Base-by-base conservation (phyloP, 139 green algal species). In the Axilococcus clingmanii region DNA sequence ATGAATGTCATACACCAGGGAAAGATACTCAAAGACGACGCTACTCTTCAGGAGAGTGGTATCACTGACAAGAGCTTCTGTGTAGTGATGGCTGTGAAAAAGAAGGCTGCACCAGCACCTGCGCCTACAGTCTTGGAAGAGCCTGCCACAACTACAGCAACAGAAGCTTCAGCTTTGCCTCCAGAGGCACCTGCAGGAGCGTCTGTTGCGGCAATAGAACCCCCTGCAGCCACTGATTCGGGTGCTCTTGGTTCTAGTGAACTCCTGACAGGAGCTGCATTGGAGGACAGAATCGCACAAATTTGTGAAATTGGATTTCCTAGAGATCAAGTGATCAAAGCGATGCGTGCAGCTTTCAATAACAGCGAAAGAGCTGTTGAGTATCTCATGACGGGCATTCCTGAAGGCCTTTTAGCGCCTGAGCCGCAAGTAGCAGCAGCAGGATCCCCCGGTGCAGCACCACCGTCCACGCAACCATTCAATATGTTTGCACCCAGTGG, bases 321-420 rank as follows among this genome's bases (percentile, higher is more conserved):
- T 28, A 56, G 69, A 3, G 74, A 84, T 15, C 56, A 94, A 43
- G 82, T 94, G 8, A 44, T 80, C 33, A 64, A 70, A 5, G 91
- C 91, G 0, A 86, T 99, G 80, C 76, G 86, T 3, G 91, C 92
- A 4, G 92, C 92, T 9, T 99, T 91, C 80, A 98, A 99, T 80
- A 99, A 99, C 79, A 90, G 92, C 12, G 91, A 99, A 36, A 72
- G 92, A 7, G 92, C 92, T 14, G 92, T 99, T n/a, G 92, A 99
- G 77, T 99, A 98, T 65, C 72, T 98, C 9, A 95, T 94, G 76
- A 93, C 67, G 11, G 86, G 86, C 53, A 95, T 96, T 49, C 84
- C 84, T n/a, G 80, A 70, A 31, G 51, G 24, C 4, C 22, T 48
- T 17, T 19, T 37, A 23, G 38, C 20, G 9, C 24, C 40, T 35